These are phyloP conservation scores for Hypericum androsaemum DNA, from an alignment of 345 rosid species.

Conservation along the genomic window DNA sequence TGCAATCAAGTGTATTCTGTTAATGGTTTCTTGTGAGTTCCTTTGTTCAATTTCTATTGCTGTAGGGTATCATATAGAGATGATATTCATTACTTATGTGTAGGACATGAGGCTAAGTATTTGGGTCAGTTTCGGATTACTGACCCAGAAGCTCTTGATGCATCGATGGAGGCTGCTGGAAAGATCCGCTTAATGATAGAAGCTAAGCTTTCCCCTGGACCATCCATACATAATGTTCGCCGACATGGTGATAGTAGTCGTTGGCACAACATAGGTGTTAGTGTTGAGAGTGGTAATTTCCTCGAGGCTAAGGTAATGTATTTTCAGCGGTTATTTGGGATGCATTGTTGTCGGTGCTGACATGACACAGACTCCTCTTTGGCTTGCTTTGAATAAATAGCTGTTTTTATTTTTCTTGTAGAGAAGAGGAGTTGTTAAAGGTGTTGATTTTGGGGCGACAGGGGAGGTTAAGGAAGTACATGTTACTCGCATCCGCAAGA, in stretches of 20 bases:
- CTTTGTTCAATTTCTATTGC: not conserved
- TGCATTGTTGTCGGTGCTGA: constrained; percentile 1
- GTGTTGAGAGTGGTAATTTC: constrained; percentile 93
- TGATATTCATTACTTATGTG: constrained; percentile 9
- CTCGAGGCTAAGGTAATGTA: constrained; percentile 77
- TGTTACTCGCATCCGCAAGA: constrained; percentile 64
- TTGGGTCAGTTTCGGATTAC: constrained; percentile 77
- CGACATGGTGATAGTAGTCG: constrained; percentile 92
- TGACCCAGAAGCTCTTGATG: constrained; percentile 67
- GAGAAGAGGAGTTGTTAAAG: constrained; percentile 92
- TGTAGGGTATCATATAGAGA: constrained; percentile 5
- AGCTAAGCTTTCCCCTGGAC: constrained; percentile 95
- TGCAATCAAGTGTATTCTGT: too few relatives aligned
- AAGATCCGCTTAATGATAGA: constrained; percentile 81
- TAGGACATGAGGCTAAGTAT: constrained; percentile 63
- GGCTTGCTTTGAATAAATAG: constrained; percentile 1
- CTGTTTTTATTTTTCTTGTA: constrained; percentile 23
- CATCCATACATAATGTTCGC: constrained; percentile 68
- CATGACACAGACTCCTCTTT: not conserved
- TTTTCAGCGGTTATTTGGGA: not conserved
- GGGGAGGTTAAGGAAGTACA: constrained; percentile 95
- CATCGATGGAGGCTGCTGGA: constrained; percentile 94
- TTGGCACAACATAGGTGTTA: constrained; percentile 81
- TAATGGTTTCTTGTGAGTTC: not conserved
- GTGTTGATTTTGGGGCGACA: constrained; percentile 91